Conservation (phyloP, 768 basidiomycete genomes). For the Mrakia gelida region DNA sequence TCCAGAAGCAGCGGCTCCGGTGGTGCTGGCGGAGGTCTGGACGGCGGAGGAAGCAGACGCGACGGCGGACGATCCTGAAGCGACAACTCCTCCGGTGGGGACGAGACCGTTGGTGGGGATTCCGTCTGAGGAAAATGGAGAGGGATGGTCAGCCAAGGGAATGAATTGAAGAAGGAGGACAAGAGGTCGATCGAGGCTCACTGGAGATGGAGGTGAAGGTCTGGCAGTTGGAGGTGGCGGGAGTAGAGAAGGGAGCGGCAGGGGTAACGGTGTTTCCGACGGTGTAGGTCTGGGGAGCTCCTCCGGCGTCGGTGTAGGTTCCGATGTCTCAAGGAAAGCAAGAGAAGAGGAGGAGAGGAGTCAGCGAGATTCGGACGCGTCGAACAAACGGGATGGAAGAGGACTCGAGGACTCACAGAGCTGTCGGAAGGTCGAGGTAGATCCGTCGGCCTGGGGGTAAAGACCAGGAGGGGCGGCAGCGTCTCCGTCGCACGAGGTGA, state of each 20-base stretch:
- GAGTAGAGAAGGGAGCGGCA: slow-evolving; percentile 51
- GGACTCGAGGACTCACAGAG: neutral
- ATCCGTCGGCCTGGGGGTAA: slow-evolving; percentile 33
- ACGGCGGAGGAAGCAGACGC: neutral
- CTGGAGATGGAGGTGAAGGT: slow-evolving; percentile 33
- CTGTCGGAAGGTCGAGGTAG: slow-evolving; percentile 61
- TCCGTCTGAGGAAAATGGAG: neutral
- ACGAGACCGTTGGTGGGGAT: slow-evolving; percentile 13
- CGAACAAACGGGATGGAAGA: neutral
- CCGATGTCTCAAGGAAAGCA: neutral
- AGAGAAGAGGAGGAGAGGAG: neutral
- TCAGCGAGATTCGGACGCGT: neutral
- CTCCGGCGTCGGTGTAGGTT: slow-evolving; percentile 9
- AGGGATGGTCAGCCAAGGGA: neutral
- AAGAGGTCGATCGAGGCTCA: neutral
- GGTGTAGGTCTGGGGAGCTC: slow-evolving; percentile 19
- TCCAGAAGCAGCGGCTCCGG: neutral
- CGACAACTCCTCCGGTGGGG: neutral
- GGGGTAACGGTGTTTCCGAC: slow-evolving; percentile 56
- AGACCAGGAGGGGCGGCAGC: slow-evolving; percentile 38
- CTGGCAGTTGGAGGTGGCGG: slow-evolving; percentile 34
- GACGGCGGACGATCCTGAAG: neutral
- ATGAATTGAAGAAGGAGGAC: neutral
- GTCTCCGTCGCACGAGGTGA: slow-evolving; percentile 51
- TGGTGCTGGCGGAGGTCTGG: neutral